Evolutionary conservation across 352 stramenopile species (phyloP), one percentile per base, ranked within the genome.

Genomic region (Pythium vanterpoolii): DNA sequence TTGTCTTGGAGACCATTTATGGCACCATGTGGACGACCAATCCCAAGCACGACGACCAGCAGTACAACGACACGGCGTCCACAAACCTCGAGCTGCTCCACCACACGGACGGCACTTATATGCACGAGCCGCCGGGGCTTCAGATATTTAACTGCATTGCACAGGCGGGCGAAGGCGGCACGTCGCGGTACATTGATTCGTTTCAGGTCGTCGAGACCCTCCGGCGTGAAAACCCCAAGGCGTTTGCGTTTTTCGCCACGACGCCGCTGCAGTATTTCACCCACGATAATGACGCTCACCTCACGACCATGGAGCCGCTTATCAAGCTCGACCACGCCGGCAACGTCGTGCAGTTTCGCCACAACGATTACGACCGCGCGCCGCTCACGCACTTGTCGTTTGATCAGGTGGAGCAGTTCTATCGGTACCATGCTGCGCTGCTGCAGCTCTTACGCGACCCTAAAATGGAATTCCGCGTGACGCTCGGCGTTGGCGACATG

Each of bases 131-230:
- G 11, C 83, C 87, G n/a, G 87, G 87, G 11, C 66, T 96, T 34
- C 87, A 96, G 66, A 91, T 96, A 62, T 96, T 96, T 70, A 96
- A 96, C 69, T 96, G 87, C 62, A 71, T 88, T 0, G 79, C 76
- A 5, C 85, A 95, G 55, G 86, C 85, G 7, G 77, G 75, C 11
- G 71, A 86, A 10, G 84, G 81, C 14, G 86, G 83, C 23, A 79
- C 85, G 33, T 93, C 80, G 51, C 83, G 83, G 34, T 93, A 93
- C 66, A 64, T 93, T 9, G 87, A 96, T 56, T 72, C 80, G 9
- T 96, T 95, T 64, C 66, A 90, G 55, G 72, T 93, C 5, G 76
- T 76, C 10, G 77, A 94, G 69, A 85, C 68, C 33, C 68, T 96
- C 47, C 73, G 73, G 3, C 57, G 55, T 1, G 54, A 90, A 39